Evolutionary conservation across 495 filamentous ascomycete species (phyloP), one percentile per base, ranked within the genome.

Genomic region (Annulohypoxylon maeteangense): DNA sequence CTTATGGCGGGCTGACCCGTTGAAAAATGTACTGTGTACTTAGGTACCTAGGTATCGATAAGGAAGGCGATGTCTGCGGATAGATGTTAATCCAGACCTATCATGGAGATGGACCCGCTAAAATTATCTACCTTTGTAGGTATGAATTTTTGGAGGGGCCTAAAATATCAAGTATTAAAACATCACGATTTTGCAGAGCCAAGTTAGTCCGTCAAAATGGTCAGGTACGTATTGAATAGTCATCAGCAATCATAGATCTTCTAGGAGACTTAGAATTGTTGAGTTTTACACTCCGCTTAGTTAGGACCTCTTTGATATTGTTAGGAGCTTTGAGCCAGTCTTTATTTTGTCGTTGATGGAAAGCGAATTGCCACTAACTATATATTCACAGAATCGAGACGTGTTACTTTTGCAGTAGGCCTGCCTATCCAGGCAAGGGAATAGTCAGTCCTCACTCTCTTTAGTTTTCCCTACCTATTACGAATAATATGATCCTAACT

Each of bases 371-470:
- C 40, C 44, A 40, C 70, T 78, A 34, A 78, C 54, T 44, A 66
- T 23, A 29, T 71, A 6, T 23, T 5, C 50, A 42, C 56, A 78
- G 75, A 60, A 75, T 97, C 79, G 93, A 97, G 81, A 93, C 91
- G 58, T 97, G 94, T 79, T 93, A 93, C 78, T 96, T 97, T 83
- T 98, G 94, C 83, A 93, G 90, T 65, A 84, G 84, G 75, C 94
- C 94, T 32, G 87, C 89, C 80, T 97, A 95, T 82, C 94, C 94
- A 40, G 87, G 88, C 76, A 95, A 95, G 79, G 92, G 95, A 69
- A 98, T 98, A 12, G 70, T 73, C 8, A 69, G 70, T 58, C 14
- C n/a, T 68, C 29, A 27, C 31, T 36, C 12, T 32, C n/a, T 68
- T 27, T 20, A 16, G 48, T 7, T 36, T 47, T 75, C 93, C 91